Conservation (phyloP, 208 protist species). For the Novymonas esmeraldas region DNA sequence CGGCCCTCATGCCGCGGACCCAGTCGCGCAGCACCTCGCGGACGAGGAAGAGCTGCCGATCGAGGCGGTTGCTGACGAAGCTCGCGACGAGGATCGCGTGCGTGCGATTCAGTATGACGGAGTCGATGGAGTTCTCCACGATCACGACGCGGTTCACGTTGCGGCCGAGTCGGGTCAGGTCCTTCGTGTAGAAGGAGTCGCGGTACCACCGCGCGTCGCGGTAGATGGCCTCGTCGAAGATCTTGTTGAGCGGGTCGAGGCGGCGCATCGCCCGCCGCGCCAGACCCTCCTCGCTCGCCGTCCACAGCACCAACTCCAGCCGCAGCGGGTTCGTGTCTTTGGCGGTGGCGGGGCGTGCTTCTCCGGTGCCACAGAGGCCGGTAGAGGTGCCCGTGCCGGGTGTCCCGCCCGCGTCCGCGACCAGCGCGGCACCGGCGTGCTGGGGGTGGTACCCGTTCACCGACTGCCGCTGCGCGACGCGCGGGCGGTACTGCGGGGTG, state of each 20-base stretch:
- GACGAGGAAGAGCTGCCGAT: slow-evolving; percentile 79
- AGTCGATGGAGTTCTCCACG: slow-evolving; percentile 92
- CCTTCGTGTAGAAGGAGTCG: slow-evolving; percentile 86
- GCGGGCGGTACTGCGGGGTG: slow-evolving; percentile 25
- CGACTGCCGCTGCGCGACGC: slow-evolving; percentile 27
- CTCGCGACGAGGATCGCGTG: slow-evolving; percentile 89
- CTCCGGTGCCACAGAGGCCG: slow-evolving; percentile 18
- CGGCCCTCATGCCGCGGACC: slow-evolving; percentile 43
- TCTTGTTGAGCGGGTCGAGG: slow-evolving; percentile 70
- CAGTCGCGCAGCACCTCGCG: slow-evolving; percentile 69
- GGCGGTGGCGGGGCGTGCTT: slow-evolving; percentile 24
- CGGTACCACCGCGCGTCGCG: slow-evolving; percentile 89
- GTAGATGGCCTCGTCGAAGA: slow-evolving; percentile 88
- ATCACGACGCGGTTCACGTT: slow-evolving; percentile 76
- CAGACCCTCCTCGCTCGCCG: slow-evolving; percentile 78
- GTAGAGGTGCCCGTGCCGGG: not conserved
- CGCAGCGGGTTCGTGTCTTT: slow-evolving; percentile 36
- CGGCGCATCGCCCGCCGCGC: slow-evolving; percentile 69
- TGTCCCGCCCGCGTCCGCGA: not conserved
- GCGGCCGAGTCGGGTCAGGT: slow-evolving; percentile 81
- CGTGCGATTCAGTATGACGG: slow-evolving; percentile 72
- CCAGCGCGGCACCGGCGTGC: not conserved
- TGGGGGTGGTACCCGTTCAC: slow-evolving; percentile 18
- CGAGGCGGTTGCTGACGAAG: slow-evolving; percentile 72
- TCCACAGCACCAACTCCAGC: slow-evolving; percentile 91